These are phyloP conservation scores for Cocos nucifera DNA, from an alignment of 176 grass and related monocot species.

Conservation along the genomic window DNA sequence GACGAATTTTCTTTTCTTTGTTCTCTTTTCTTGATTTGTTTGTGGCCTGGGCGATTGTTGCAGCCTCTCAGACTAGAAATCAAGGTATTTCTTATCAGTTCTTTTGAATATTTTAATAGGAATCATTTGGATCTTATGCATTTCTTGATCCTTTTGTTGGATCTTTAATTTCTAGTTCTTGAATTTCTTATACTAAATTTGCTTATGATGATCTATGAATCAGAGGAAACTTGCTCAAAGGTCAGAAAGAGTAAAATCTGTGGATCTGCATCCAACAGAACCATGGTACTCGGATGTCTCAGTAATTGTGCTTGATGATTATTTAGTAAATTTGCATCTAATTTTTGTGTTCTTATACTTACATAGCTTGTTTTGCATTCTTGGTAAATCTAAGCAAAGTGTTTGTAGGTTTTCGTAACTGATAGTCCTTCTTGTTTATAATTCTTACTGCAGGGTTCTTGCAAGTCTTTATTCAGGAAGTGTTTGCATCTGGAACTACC, in stretches of 20 bases:
- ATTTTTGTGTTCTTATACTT: no score
- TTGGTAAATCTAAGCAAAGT: no score
- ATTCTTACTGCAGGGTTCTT: constrained; percentile 57
- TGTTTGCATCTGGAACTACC: constrained; percentile 98
- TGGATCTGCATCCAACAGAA: constrained; percentile 96
- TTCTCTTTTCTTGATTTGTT: constrained; percentile 22
- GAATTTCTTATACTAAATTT: constrained; percentile 15
- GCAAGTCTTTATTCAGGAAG: constrained; percentile 89
- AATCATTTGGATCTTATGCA: no score
- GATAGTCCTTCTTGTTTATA: no score
- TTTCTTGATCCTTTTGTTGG: no score
- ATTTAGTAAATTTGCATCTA: no score
- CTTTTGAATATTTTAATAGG: constrained; percentile 14
- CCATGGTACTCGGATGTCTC: constrained; percentile 58
- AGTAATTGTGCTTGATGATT: neutral
- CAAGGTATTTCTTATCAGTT: constrained; percentile 51
- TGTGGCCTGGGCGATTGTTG: constrained; percentile 20
- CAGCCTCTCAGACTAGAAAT: constrained; percentile 99
- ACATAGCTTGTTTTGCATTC: no score
- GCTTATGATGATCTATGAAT: constrained; percentile 27
- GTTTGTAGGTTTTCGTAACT: no score
- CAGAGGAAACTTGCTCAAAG: constrained; percentile 94
- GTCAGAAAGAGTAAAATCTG: constrained; percentile 91
- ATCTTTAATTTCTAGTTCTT: neutral
- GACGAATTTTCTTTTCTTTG: constrained; percentile 8